Evolutionary conservation across 768 basidiomycete species (phyloP).

Genomic region (Lentinula sp.): DNA sequence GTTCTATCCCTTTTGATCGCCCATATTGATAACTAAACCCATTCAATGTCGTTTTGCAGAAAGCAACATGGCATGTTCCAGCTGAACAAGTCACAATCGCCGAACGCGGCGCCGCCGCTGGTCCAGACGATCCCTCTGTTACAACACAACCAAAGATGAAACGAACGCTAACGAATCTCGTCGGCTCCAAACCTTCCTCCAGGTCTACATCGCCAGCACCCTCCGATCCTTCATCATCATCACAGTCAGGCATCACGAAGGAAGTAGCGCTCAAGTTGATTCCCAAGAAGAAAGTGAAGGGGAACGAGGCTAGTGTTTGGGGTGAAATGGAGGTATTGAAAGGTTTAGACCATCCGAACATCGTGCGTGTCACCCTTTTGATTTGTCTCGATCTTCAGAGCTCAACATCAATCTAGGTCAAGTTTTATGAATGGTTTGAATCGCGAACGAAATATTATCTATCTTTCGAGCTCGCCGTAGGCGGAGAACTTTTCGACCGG

Average conservation of each 20-base stretch:
- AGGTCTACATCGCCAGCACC: conserved; percentile 10
- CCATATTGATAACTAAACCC: background rate
- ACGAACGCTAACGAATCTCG: conserved; percentile 10
- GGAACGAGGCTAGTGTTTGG: conserved; percentile 84
- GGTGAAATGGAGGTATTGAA: conserved; percentile 91
- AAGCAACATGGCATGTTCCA: conserved; percentile 76
- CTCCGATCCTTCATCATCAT: conserved; percentile 16
- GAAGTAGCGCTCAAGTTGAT: conserved; percentile 89
- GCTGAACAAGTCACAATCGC: conserved; percentile 50
- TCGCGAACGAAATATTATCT: conserved; percentile 91
- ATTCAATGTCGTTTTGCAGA: conserved; percentile 27
- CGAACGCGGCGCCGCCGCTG: conserved; percentile 44
- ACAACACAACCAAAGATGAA: conserved; percentile 9
- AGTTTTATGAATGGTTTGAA: conserved; percentile 97
- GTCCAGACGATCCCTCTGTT: conserved; percentile 7
- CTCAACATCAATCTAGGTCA: conserved; percentile 44
- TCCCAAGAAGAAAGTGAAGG: conserved; percentile 92
- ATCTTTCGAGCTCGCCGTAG: conserved; percentile 89
- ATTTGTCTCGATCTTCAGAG: background rate
- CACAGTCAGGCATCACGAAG: conserved; percentile 38
- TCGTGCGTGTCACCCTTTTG: conserved; percentile 21
- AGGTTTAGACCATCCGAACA: conserved; percentile 86
- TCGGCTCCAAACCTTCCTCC: conserved; percentile 18
- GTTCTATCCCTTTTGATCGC: background rate
- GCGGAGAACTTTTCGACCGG: conserved; percentile 92